Evolutionary conservation across 306 rosid genomes (phyloP).

Genomic region (Prunus mira): DNA sequence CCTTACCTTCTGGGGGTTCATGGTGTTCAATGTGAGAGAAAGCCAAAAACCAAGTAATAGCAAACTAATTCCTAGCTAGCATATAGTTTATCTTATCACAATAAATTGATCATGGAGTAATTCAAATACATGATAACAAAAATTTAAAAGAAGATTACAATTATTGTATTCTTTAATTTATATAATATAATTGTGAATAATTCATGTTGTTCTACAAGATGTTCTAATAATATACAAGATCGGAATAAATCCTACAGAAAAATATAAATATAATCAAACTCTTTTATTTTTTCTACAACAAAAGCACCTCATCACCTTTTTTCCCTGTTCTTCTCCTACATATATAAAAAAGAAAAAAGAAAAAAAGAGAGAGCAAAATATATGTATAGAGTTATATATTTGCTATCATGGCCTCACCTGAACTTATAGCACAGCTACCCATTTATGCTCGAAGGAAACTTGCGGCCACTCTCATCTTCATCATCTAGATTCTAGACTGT

Average conservation of each 20-base stretch:
- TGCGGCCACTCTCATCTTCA: conserved; percentile 29
- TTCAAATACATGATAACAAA: neutral
- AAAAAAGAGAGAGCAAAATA: conserved; percentile 10
- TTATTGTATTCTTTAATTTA: neutral
- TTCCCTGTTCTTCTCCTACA: conserved; percentile 20
- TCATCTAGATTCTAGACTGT: neutral
- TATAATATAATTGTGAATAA: neutral
- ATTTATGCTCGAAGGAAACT: conserved; percentile 21
- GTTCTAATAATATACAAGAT: neutral
- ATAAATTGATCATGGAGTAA: neutral
- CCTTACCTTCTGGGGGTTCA: conserved; percentile 41
- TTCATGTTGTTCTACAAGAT: neutral
- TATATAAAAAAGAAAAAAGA: conserved; percentile 17
- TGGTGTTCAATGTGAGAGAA: conserved; percentile 4
- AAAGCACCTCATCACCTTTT: conserved; percentile 22
- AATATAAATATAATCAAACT: neutral
- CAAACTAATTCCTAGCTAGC: neutral
- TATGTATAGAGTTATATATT: conserved; percentile 29
- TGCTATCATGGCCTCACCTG: conserved; percentile 46
- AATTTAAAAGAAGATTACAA: neutral
- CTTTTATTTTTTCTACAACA: conserved; percentile 35
- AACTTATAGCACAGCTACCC: conserved; percentile 25
- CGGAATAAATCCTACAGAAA: neutral
- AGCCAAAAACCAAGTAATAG: conserved; percentile 14
- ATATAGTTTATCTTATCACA: conserved; percentile 2